Conservation (phyloP, 176 grass and related monocot species). For the Oryza brachyantha region DNA sequence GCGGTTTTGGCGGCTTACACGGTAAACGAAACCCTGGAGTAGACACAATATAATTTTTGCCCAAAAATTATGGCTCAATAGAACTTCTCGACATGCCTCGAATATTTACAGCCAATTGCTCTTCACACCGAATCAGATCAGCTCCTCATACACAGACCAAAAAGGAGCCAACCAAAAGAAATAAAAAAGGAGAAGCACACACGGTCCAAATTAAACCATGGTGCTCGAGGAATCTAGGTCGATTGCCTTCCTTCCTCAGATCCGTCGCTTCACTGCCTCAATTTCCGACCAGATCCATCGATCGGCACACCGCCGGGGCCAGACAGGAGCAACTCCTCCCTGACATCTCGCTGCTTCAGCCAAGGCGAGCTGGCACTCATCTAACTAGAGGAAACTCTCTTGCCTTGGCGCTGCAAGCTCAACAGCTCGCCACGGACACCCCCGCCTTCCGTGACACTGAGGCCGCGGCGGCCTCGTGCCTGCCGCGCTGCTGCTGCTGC, state of each 20-base stretch:
- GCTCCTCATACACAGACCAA: neutral
- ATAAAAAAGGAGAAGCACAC: neutral
- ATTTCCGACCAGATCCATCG: neutral
- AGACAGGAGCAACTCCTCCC: neutral
- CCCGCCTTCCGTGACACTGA: conserved; percentile 20
- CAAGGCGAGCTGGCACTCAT: neutral
- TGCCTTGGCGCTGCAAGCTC: no score
- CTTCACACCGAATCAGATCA: neutral
- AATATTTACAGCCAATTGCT: neutral
- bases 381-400: neutral
- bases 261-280: neutral
- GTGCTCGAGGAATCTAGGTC: neutral
- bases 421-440: conserved; percentile 18
- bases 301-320: neutral
- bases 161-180: neutral
- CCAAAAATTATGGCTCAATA: neutral
- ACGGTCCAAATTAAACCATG: neutral
- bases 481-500: neutral
- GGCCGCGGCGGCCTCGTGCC: neutral
- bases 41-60: no score
- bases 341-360: neutral
- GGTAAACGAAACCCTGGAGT: no score
- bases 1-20: no score
- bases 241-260: neutral
- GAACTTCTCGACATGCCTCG: neutral